phyloP scores from a whole-genome alignment of 108 stramenopile species.

The Pseudonitzschia multiseries region DNA sequence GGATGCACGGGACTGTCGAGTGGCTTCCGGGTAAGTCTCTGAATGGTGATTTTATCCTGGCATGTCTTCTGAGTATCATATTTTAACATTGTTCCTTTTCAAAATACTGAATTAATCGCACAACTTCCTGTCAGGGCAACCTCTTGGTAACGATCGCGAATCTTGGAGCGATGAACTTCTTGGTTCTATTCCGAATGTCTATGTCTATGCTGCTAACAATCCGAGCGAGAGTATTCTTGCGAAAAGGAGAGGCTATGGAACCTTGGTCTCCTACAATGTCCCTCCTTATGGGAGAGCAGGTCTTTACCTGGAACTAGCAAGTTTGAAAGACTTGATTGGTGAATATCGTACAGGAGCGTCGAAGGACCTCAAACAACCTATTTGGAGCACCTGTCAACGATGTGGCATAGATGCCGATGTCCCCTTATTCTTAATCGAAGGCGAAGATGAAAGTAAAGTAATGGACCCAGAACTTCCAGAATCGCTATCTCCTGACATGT shows the following conservation, averaged over 20 bases:
- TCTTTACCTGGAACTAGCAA: conserved; percentile 80
- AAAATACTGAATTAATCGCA: conserved; percentile 18
- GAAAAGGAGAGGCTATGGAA: conserved; percentile 85
- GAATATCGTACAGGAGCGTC: conserved; percentile 62
- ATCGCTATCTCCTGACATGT: conserved; percentile 22
- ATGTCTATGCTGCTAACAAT: conserved; percentile 88
- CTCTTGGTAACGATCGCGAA: conserved; percentile 75
- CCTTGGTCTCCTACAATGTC: conserved; percentile 78
- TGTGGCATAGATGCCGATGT: conserved; percentile 57
- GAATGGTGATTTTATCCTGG: conserved; percentile 1
- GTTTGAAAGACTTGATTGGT: conserved; percentile 71
- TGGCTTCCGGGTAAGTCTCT: conserved; percentile 19
- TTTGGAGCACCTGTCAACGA: conserved; percentile 44
- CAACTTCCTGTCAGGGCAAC: conserved; percentile 54
- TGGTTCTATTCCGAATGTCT: conserved; percentile 74
- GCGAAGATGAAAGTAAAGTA: conserved; percentile 3
- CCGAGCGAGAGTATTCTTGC: conserved; percentile 87
- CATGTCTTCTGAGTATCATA: background rate
- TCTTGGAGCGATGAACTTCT: conserved; percentile 81
- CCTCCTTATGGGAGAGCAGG: conserved; percentile 87
- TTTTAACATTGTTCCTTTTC: no score
- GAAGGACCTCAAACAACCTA: conserved; percentile 47
- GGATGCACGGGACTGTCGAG: conserved; percentile 73
- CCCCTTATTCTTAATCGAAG: conserved; percentile 22
- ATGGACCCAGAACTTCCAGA: conserved; percentile 19